Conservation (phyloP, 2,329 filamentous ascomycete genomes). For the Penicillium fuscoglaucum region DNA sequence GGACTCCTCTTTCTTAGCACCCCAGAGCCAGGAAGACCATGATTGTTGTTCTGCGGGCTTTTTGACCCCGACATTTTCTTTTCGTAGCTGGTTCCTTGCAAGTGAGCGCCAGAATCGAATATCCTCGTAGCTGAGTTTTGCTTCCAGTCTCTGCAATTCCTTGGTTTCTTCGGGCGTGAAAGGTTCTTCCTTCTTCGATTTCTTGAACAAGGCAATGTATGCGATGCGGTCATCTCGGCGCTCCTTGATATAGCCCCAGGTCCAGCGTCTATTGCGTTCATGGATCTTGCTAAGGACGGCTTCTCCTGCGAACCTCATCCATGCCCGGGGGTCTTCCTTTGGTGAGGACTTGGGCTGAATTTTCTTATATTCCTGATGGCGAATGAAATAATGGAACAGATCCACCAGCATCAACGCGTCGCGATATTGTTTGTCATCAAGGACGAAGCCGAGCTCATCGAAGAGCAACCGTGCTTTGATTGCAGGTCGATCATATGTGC, state of each 20-base stretch:
- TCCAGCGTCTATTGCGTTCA: conserved; percentile 88
- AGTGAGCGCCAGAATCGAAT: conserved; percentile 95
- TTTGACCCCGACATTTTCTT: conserved; percentile 88
- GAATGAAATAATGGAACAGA: conserved; percentile 96
- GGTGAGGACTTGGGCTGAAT: conserved; percentile 80
- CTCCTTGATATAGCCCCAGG: conserved; percentile 93
- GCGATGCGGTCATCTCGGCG: conserved; percentile 82
- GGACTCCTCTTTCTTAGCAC: conserved; percentile 68
- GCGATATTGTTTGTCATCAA: conserved; percentile 96
- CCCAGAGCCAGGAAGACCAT: conserved; percentile 93
- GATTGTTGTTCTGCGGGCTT: conserved; percentile 72
- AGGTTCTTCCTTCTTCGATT: conserved; percentile 72
- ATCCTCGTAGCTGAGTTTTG: conserved; percentile 90
- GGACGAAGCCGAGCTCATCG: conserved; percentile 95
- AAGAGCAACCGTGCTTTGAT: conserved; percentile 90
- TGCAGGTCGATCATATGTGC: conserved; percentile 73
- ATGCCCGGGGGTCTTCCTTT: conserved; percentile 88
- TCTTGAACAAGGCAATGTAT: conserved; percentile 96
- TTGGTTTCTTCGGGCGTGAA: conserved; percentile 69
- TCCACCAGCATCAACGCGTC: conserved; percentile 98
- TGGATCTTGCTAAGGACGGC: conserved; percentile 92
- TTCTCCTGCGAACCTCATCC: conserved; percentile 87
- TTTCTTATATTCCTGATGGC: conserved; percentile 95
- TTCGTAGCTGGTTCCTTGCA: conserved; percentile 89
- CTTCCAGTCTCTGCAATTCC: conserved; percentile 74